phyloP scores from a whole-genome alignment of 139 green algal species.

The Chlorokybus atmophyticus region DNA sequence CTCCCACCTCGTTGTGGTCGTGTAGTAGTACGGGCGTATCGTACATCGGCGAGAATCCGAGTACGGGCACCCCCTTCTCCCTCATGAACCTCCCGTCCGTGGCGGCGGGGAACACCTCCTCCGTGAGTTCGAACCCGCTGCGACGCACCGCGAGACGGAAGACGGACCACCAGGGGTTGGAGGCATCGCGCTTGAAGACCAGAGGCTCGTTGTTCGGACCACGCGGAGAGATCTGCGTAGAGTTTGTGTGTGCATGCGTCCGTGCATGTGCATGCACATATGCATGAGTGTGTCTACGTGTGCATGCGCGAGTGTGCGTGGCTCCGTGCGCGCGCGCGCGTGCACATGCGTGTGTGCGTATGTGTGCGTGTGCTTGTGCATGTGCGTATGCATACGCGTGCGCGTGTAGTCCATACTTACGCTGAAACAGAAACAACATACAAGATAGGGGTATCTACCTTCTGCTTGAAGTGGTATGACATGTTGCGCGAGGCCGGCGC shows the following conservation, averaged over 20 bases:
- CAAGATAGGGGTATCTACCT: neutral
- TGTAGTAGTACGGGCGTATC: slow-evolving; percentile 8
- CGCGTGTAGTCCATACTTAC: neutral
- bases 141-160: neutral
- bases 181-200: neutral
- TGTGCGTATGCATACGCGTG: neutral
- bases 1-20: slow-evolving; percentile 14
- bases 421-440: neutral
- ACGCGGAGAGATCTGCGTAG: neutral
- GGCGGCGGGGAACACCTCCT: slow-evolving; percentile 4
- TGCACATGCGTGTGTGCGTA: too few species aligned
- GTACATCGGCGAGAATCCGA: slow-evolving; percentile 8
- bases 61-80: neutral
- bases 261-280: neutral
- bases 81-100: slow-evolving; percentile 1
- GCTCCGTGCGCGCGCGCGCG: neutral
- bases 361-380: neutral
- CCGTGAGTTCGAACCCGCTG: neutral
- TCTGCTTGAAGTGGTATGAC: neutral
- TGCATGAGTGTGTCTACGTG: slow-evolving; percentile 2
- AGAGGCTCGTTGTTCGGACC: neutral
- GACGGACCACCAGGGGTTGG: slow-evolving; percentile 4
- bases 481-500: slow-evolving; percentile 6
- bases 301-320: neutral
- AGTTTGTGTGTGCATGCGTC: neutral